Evolutionary conservation across 805 yeast genomes (phyloP).

Genomic region (Wickerhamomyces subpelliculosus): DNA sequence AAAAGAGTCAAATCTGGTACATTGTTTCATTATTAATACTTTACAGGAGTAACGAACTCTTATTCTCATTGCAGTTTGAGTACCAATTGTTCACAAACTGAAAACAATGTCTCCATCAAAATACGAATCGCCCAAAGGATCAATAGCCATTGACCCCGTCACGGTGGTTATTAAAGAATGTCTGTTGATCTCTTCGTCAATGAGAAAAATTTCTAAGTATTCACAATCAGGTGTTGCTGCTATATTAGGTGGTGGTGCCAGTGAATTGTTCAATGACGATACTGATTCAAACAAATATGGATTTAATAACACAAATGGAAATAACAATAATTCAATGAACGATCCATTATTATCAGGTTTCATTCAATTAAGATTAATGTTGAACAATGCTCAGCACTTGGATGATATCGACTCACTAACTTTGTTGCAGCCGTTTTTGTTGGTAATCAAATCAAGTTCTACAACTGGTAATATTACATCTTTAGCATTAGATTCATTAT

Average conservation of each 20-base stretch:
- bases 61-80: too few species aligned
- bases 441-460: constrained; percentile 74
- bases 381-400: constrained; percentile 48
- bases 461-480: constrained; percentile 85
- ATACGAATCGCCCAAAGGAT: not conserved
- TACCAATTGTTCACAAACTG: too few species aligned
- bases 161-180: constrained; percentile 87
- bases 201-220: constrained; percentile 79
- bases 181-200: constrained; percentile 75
- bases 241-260: constrained; percentile 57
- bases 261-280: constrained; percentile 42
- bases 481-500: constrained; percentile 67
- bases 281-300: constrained; percentile 28
- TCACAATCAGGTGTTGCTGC: constrained; percentile 81
- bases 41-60: too few species aligned
- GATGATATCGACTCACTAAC: constrained; percentile 62
- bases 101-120: not conserved
- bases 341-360: constrained; percentile 74
- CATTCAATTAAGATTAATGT: constrained; percentile 66
- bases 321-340: constrained; percentile 24
- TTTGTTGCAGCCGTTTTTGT: constrained; percentile 77
- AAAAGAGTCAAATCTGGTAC: too few species aligned
- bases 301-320: constrained; percentile 7
- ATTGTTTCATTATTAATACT: too few species aligned
- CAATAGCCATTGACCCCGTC: constrained; percentile 58